These are phyloP conservation scores for Neurospora tetraspora DNA, from an alignment of 495 filamentous ascomycete genomes.

Conservation along the genomic window DNA sequence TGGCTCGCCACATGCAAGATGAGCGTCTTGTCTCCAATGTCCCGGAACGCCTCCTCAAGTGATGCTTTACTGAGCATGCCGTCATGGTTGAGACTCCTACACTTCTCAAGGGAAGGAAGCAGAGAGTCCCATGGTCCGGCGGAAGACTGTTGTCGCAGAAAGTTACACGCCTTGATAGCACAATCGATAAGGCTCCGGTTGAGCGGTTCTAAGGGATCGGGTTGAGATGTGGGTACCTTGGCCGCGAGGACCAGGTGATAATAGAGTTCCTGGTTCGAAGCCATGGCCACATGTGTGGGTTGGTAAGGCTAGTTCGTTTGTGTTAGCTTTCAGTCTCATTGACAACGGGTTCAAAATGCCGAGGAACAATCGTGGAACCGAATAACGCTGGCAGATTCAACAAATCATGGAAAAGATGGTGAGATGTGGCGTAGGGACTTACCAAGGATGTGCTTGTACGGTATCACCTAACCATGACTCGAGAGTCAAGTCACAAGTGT, in stretches of 20 bases:
- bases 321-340: background rate
- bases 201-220: background rate
- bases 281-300: background rate
- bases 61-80: background rate
- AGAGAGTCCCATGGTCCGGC: background rate
- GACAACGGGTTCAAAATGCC: background rate
- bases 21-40: background rate
- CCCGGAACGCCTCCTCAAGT: background rate
- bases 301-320: background rate
- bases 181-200: background rate
- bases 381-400: background rate
- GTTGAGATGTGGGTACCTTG: background rate
- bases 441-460: background rate
- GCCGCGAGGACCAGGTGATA: background rate
- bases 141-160: background rate
- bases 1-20: conserved; percentile 24
- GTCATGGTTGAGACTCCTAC: background rate
- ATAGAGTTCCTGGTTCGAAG: background rate
- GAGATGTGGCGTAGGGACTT: background rate
- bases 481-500: background rate
- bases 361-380: background rate
- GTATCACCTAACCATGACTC: background rate
- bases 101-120: background rate
- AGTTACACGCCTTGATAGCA: background rate
- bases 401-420: background rate